These are phyloP conservation scores for Saccharomycopsis crataegensis DNA, from an alignment of 1,139 yeast species.

Conservation along the genomic window DNA sequence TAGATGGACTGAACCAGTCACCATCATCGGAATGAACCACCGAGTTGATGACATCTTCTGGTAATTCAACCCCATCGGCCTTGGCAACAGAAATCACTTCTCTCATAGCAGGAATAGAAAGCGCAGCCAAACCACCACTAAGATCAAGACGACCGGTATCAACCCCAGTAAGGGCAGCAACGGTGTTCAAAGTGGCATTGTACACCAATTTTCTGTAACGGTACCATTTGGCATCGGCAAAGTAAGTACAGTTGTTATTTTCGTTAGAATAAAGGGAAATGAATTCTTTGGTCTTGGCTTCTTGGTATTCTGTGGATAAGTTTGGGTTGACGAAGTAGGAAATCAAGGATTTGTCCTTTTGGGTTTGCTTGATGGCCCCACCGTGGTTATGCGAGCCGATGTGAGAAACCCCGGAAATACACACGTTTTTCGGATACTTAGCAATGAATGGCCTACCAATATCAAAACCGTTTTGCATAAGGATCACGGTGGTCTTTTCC, in stretches of 20 bases:
- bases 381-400: slow-evolving; percentile 31
- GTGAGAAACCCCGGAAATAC: slow-evolving; percentile 45
- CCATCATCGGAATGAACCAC: slow-evolving; percentile 47
- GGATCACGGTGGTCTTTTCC: slow-evolving; percentile 32
- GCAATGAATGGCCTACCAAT: slow-evolving; percentile 42
- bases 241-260: slow-evolving; percentile 30
- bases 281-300: slow-evolving; percentile 33
- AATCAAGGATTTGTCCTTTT: slow-evolving; percentile 30
- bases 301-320: slow-evolving; percentile 24
- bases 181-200: slow-evolving; percentile 46
- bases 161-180: slow-evolving; percentile 37
- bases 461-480: slow-evolving; percentile 51
- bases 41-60: slow-evolving; percentile 30
- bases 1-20: slow-evolving; percentile 45
- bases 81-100: slow-evolving; percentile 44
- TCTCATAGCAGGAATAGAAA: slow-evolving; percentile 43
- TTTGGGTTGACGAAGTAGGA: slow-evolving; percentile 36
- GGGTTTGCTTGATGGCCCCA: slow-evolving; percentile 30
- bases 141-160: slow-evolving; percentile 37
- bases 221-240: slow-evolving; percentile 37
- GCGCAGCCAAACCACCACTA: slow-evolving; percentile 35
- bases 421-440: slow-evolving; percentile 37
- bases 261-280: slow-evolving; percentile 35
- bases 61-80: slow-evolving; percentile 43
- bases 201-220: slow-evolving; percentile 50